Evolutionary conservation across 2,329 filamentous ascomycete species (phyloP).

Genomic region (Cladosporium cucumerinum): DNA sequence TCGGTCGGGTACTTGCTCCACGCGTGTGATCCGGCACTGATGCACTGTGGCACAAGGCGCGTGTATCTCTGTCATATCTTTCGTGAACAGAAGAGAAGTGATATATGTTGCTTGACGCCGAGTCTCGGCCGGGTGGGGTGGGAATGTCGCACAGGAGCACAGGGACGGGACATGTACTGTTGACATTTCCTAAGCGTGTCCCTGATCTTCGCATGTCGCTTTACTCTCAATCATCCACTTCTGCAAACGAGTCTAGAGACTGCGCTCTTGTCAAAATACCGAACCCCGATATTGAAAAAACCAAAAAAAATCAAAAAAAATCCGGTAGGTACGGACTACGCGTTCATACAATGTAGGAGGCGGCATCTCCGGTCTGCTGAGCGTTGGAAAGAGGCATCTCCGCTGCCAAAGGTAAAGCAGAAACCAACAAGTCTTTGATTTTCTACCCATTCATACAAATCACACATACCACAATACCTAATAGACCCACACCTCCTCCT

Average conservation of each 20-base stretch:
- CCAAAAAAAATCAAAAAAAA: not conserved
- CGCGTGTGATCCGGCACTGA: too few relatives aligned
- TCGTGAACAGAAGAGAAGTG: not conserved
- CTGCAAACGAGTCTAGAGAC: not conserved
- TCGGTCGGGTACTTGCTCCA: too few relatives aligned
- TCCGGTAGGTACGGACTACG: not conserved
- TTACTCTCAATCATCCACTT: not conserved
- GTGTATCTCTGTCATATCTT: too few relatives aligned
- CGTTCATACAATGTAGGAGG: not conserved
- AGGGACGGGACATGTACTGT: not conserved
- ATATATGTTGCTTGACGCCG: not conserved
- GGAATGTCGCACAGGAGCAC: not conserved
- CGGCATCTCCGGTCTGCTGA: not conserved
- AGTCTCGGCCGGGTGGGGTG: not conserved
- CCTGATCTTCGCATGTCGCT: not conserved
- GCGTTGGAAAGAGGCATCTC: not conserved
- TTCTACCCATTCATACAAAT: not conserved
- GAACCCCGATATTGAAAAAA: not conserved
- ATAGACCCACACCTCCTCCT: not conserved
- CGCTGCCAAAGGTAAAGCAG: not conserved
- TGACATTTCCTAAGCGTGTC: not conserved
- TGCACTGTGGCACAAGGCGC: too few relatives aligned
- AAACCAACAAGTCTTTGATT: not conserved
- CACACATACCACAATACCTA: not conserved
- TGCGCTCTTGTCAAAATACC: not conserved